Conservation (phyloP, 177 flowering plant species). For the Vitis hybrid region DNA sequence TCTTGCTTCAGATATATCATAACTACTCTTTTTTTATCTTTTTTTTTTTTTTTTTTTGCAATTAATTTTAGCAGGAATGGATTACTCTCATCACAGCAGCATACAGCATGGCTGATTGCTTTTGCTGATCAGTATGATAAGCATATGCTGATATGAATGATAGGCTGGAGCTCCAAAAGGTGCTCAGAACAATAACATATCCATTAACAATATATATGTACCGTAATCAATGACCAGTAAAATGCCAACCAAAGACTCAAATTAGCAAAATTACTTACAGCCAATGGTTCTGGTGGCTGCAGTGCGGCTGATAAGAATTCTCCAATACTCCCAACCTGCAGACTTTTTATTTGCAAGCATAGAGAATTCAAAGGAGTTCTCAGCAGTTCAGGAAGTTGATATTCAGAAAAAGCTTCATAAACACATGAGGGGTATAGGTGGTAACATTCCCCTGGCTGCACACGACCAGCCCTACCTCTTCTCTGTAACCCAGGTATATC, state of each 20-base stretch:
- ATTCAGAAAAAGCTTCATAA: slow-evolving; percentile 93
- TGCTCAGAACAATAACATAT: too few species aligned
- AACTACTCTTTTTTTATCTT: background rate
- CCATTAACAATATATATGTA: too few species aligned
- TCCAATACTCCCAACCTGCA: slow-evolving; percentile 85
- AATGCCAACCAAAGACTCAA: background rate
- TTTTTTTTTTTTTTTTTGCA: background rate
- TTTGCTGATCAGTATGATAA: too few species aligned
- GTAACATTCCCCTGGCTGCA: slow-evolving; percentile 97
- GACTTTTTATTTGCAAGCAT: slow-evolving; percentile 95
- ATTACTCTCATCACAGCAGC: too few species aligned
- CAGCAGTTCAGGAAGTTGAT: slow-evolving; percentile 96
- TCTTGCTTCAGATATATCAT: too few species aligned
- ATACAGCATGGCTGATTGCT: too few species aligned
- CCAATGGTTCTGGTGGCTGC: slow-evolving; percentile 90
- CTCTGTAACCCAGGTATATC: slow-evolving; percentile 53
- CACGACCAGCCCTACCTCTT: slow-evolving; percentile 99
- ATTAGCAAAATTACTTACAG: slow-evolving; percentile 53
- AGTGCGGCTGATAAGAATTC: slow-evolving; percentile 90
- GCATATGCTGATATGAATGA: too few species aligned
- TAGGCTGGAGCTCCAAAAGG: too few species aligned
- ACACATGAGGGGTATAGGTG: slow-evolving; percentile 94
- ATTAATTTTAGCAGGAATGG: too few species aligned
- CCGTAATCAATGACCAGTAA: background rate
- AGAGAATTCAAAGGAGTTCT: slow-evolving; percentile 98